Conservation (phyloP, 192 early-diverging fungal genomes). For the Helicostylum pulchrum region DNA sequence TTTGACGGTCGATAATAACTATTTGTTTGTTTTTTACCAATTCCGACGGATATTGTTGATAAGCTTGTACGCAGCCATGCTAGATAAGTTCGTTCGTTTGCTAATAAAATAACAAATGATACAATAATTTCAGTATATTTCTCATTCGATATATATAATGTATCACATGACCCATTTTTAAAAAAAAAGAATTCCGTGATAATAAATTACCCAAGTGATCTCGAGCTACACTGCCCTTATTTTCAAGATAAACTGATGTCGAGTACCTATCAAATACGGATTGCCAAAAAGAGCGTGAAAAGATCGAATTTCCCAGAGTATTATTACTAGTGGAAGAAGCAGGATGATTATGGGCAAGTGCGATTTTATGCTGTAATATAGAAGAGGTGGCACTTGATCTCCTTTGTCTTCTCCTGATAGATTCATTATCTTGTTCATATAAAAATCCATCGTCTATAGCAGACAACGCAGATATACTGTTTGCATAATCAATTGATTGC, state of each 20-base stretch:
- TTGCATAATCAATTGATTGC: too few relatives aligned
- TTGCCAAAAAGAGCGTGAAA: too few relatives aligned
- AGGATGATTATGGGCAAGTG: too few relatives aligned
- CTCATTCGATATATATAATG: neutral
- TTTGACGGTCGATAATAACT: too few relatives aligned
- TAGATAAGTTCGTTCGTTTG: slow-evolving; percentile 77
- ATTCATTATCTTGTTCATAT: too few relatives aligned
- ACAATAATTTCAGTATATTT: neutral
- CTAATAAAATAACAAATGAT: slow-evolving; percentile 21
- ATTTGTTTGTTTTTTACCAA: slow-evolving; percentile 36
- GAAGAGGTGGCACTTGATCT: too few relatives aligned
- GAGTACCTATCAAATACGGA: neutral
- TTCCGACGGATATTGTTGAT: slow-evolving; percentile 69
- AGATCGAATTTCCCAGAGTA: too few relatives aligned
- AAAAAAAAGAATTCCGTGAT: neutral
- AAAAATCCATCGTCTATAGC: too few relatives aligned
- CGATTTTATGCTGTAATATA: too few relatives aligned
- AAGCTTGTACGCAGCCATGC: slow-evolving; percentile 76
- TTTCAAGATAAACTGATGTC: slow-evolving; percentile 51
- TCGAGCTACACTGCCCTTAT: slow-evolving; percentile 74
- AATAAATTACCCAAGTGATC: slow-evolving; percentile 66
- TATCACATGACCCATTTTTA: neutral
- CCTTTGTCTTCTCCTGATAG: too few relatives aligned
- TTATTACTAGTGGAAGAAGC: too few relatives aligned
- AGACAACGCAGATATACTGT: too few relatives aligned